Percentiles rank a stretch among this genome's conserved stretches.
Conservation (phyloP, 2,329 filamentous ascomycete genomes). For the Chaetomiaceae sp. region DNA sequence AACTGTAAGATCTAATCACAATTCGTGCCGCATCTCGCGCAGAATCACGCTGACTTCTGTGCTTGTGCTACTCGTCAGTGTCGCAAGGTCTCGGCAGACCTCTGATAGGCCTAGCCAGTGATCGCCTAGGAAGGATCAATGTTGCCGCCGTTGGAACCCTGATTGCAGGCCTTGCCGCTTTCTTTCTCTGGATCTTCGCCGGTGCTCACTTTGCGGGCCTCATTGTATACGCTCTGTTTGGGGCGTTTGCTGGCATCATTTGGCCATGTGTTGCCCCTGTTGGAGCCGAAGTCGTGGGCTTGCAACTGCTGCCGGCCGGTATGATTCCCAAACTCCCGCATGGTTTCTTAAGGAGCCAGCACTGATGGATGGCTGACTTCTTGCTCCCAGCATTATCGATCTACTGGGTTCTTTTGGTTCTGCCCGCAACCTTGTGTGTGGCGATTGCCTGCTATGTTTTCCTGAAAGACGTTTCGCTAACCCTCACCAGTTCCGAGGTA, state of each 20-base stretch:
- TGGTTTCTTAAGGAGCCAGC: no score
- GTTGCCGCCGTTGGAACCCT: constrained; percentile 62
- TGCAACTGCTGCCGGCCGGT: constrained; percentile 61
- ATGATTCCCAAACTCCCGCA: constrained; percentile 10
- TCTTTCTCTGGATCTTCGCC: constrained; percentile 69
- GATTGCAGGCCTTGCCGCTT: constrained; percentile 55
- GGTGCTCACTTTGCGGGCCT: constrained; percentile 57
- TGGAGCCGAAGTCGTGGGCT: constrained; percentile 65
- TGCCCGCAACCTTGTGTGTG: constrained; percentile 58
- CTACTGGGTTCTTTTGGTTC: constrained; percentile 63
- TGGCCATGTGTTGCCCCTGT: constrained; percentile 62
- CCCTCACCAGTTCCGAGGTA: constrained; percentile 41
- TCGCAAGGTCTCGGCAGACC: constrained; percentile 63
- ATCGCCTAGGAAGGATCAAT: constrained; percentile 65
- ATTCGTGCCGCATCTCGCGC: not conserved
- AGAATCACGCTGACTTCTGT: constrained; percentile 5
- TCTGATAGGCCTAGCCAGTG: constrained; percentile 65
- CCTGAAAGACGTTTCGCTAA: constrained; percentile 6
- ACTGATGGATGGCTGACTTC: constrained; percentile 1
- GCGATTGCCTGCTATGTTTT: no score
- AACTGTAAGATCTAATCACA: constrained; percentile 44
- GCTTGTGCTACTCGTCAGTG: constrained; percentile 30
- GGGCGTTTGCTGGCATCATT: constrained; percentile 63
- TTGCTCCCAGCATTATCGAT: constrained; percentile 49
- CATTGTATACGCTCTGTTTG: constrained; percentile 65